phyloP scores from a whole-genome alignment of 352 stramenopile genomes.

The Aphanomyces invadans region DNA sequence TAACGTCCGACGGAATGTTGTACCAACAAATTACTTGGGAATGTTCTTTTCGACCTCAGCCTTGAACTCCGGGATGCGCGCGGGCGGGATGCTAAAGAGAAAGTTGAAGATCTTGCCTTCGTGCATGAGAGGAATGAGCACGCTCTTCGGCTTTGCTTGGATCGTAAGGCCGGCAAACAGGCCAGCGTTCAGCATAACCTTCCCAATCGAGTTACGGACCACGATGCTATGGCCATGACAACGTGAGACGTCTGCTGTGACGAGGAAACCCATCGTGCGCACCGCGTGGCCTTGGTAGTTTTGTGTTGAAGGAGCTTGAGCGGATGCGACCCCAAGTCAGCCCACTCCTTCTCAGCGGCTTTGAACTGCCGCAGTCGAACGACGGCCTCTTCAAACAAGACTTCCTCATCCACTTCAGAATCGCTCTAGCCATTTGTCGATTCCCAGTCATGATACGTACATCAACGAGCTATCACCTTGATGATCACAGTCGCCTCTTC shows the following conservation, averaged over 20 bases:
- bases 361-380: constrained; percentile 58
- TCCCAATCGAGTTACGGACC: constrained; percentile 78
- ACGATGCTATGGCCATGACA: constrained; percentile 40
- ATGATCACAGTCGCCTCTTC: constrained; percentile 82
- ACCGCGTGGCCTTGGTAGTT: constrained; percentile 53
- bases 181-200: constrained; percentile 76
- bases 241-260: no score
- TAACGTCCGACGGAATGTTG: no score
- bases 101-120: constrained; percentile 55
- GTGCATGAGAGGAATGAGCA: constrained; percentile 54
- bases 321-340: constrained; percentile 74
- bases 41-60: constrained; percentile 36
- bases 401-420: constrained; percentile 50
- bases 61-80: constrained; percentile 58
- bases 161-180: constrained; percentile 73
- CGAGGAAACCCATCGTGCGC: constrained; percentile 21
- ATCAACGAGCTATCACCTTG: constrained; percentile 42
- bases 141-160: constrained; percentile 54
- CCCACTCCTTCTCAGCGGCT: constrained; percentile 82
- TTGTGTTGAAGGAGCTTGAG: constrained; percentile 77
- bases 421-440: constrained; percentile 39
- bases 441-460: neutral
- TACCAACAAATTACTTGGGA: constrained; percentile 26
- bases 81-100: constrained; percentile 64
- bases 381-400: constrained; percentile 67